Evolutionary conservation across 495 filamentous ascomycete species (phyloP).

Genomic region (Xylaria scruposa): DNA sequence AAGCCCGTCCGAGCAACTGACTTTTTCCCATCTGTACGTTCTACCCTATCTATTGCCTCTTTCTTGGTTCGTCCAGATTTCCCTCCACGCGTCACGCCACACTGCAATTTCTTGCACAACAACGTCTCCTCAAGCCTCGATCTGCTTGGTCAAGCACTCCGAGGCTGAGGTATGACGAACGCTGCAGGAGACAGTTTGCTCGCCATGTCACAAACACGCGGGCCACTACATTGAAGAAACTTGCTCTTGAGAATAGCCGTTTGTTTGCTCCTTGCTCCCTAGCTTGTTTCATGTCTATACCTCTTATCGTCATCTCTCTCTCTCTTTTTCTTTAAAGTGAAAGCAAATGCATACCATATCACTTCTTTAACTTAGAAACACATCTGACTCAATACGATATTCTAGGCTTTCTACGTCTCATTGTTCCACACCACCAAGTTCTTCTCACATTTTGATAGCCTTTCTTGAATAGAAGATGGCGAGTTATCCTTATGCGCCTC

Average conservation of each 20-base stretch:
- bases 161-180: background rate
- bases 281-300: background rate
- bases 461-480: slow-evolving; percentile 41
- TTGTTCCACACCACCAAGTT: slow-evolving; percentile 4
- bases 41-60: background rate
- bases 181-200: background rate
- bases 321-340: background rate
- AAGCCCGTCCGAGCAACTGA: background rate
- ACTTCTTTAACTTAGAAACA: background rate
- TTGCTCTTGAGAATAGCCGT: background rate
- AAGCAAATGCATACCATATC: background rate
- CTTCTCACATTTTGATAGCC: slow-evolving; percentile 1
- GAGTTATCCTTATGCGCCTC: slow-evolving; percentile 61
- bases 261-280: background rate
- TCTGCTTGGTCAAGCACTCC: background rate
- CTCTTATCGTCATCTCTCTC: background rate
- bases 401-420: slow-evolving; percentile 10
- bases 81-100: background rate
- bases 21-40: slow-evolving; percentile 10
- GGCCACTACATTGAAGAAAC: background rate
- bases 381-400: slow-evolving; percentile 6
- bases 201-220: background rate
- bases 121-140: background rate
- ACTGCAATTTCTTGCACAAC: background rate
- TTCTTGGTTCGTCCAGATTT: background rate